These are phyloP conservation scores for Suillus alpinus DNA, from an alignment of 768 basidiomycete genomes.

Conservation along the genomic window DNA sequence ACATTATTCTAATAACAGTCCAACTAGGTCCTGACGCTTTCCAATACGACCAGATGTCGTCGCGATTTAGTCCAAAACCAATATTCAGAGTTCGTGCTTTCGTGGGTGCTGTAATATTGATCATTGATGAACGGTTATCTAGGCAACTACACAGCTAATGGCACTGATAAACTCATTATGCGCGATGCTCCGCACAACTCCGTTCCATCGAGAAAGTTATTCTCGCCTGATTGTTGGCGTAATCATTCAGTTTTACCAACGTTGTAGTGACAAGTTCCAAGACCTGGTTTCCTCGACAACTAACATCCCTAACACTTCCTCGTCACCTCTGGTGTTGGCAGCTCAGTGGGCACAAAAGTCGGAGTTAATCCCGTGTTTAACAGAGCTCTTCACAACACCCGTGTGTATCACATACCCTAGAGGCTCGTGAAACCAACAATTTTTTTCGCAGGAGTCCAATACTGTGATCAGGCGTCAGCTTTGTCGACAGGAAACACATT, in stretches of 20 bases:
- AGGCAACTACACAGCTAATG: conserved; percentile 85
- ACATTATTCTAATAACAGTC: conserved; percentile 2
- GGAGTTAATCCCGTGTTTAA: conserved; percentile 73
- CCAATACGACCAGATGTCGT: conserved; percentile 71
- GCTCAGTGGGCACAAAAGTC: conserved; percentile 84
- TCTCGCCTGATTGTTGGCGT: conserved; percentile 90
- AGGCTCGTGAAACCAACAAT: conserved; percentile 3
- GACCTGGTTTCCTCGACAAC: conserved; percentile 52
- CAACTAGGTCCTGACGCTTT: conserved; percentile 78
- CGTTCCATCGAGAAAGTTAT: conserved; percentile 95
- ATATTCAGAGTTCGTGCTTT: conserved; percentile 63
- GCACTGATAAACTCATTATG: conserved; percentile 90
- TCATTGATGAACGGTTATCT: conserved; percentile 8
- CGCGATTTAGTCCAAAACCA: conserved; percentile 64
- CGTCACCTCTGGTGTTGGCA: conserved; percentile 49
- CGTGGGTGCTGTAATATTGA: not conserved
- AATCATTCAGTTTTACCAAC: conserved; percentile 94
- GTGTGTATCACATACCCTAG: conserved; percentile 37
- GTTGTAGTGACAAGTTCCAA: conserved; percentile 86
- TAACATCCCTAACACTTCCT: conserved; percentile 35
- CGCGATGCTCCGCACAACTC: conserved; percentile 84
- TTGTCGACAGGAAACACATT: conserved; percentile 72
- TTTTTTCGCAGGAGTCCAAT: conserved; percentile 37
- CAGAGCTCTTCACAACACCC: conserved; percentile 54
- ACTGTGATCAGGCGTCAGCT: conserved; percentile 49